Conservation (phyloP, 345 rosid species). For the Aegle marmelos region DNA sequence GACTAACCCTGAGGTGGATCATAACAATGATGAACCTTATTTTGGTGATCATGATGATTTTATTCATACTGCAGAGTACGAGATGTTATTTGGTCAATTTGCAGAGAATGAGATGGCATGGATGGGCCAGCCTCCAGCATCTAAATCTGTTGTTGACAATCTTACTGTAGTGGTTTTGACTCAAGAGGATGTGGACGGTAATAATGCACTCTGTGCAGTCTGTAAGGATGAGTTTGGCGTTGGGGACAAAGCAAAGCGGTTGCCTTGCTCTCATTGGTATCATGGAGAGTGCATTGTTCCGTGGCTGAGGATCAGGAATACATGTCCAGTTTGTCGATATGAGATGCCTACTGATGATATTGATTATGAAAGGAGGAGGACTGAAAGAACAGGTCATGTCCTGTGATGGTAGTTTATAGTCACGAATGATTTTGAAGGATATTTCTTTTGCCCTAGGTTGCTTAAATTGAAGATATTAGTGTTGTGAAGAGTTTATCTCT, state of each 20-base stretch:
- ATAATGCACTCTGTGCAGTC: slow-evolving; percentile 61
- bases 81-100: slow-evolving; percentile 74
- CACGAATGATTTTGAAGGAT: slow-evolving; percentile 20
- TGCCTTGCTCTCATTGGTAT: slow-evolving; percentile 79
- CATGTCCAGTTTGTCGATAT: slow-evolving; percentile 88
- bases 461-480: slow-evolving; percentile 30
- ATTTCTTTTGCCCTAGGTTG: slow-evolving; percentile 23
- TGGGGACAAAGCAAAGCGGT: slow-evolving; percentile 61
- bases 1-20: slow-evolving; percentile 41
- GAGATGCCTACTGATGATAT: slow-evolving; percentile 85
- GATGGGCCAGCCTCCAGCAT: slow-evolving; percentile 68
- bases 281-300: slow-evolving; percentile 84
- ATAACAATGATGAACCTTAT: slow-evolving; percentile 40
- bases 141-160: slow-evolving; percentile 51
- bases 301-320: slow-evolving; percentile 84
- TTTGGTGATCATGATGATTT: slow-evolving; percentile 56
- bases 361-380: slow-evolving; percentile 62
- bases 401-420: slow-evolving; percentile 29
- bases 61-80: slow-evolving; percentile 62
- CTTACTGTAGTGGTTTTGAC: slow-evolving; percentile 55
- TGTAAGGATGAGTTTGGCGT: slow-evolving; percentile 72
- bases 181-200: slow-evolving; percentile 43
- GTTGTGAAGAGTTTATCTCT: slow-evolving; percentile 15
- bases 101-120: slow-evolving; percentile 60
- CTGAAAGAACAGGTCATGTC: slow-evolving; percentile 24